A percentile compares a stretch with the other conserved stretches of the same genome.
Conservation (phyloP, 345 rosid species). For the Linum usitatissimum region DNA sequence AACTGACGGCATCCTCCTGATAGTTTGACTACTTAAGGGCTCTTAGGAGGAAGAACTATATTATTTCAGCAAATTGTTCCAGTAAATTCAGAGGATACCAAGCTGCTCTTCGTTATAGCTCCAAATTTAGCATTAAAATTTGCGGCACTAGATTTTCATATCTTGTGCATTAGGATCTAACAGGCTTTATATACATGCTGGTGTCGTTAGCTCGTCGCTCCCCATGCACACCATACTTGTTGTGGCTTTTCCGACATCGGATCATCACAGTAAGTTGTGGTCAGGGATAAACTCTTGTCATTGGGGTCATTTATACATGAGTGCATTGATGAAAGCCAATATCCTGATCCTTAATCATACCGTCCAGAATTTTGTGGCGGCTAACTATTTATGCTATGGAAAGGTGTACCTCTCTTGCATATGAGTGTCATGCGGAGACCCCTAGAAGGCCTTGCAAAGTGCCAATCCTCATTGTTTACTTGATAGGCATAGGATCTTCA, state of each 20-base stretch:
- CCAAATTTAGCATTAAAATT: neutral
- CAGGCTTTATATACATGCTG: too few relatives aligned
- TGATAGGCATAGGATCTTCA: neutral
- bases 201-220: too few relatives aligned
- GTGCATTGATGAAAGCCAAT: neutral
- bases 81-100: neutral
- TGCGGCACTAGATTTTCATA: neutral
- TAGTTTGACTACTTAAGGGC: neutral
- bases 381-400: neutral
- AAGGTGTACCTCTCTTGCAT: neutral
- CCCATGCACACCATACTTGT: too few relatives aligned
- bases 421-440: neutral
- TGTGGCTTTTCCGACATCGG: too few relatives aligned
- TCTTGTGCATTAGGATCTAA: too few relatives aligned
- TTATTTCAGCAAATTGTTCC: neutral
- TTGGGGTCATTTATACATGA: too few relatives aligned
- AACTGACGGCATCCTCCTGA: neutral
- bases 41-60: conserved; percentile 3
- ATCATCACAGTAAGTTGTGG: too few relatives aligned
- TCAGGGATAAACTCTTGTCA: too few relatives aligned
- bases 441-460: neutral
- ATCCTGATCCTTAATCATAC: neutral
- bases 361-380: neutral
- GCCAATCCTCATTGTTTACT: neutral
- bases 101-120: neutral